Evolutionary conservation across 2,329 filamentous ascomycete genomes (phyloP).

Genomic region (Colletotrichum viniferum): DNA sequence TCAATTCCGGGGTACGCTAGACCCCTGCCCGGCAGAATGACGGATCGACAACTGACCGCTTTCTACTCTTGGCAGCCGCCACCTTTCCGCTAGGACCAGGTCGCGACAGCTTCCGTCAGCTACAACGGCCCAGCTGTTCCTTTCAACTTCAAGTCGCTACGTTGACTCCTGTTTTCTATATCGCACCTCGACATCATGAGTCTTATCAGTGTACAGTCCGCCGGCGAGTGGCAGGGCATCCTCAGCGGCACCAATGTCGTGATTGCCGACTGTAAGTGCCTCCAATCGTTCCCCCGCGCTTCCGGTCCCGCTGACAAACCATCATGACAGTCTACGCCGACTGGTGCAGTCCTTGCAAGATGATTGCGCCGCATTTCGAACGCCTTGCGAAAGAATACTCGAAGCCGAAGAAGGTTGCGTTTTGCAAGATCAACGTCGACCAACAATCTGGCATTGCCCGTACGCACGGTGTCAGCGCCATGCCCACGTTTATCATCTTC

Average conservation of each 20-base stretch:
- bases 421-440: constrained; percentile 92
- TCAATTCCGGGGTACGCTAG: constrained; percentile 12
- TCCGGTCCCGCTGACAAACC: constrained; percentile 28
- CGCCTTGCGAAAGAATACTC: constrained; percentile 80
- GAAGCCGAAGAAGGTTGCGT: constrained; percentile 82
- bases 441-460: constrained; percentile 77
- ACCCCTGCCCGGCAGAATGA: constrained; percentile 27
- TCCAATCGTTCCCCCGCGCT: background rate
- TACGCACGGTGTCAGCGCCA: constrained; percentile 80
- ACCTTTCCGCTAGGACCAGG: constrained; percentile 14
- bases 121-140: background rate
- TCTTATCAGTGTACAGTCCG: constrained; percentile 64
- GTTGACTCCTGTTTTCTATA: background rate
- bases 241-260: constrained; percentile 79
- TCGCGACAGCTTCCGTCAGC: constrained; percentile 2
- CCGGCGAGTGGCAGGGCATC: constrained; percentile 73
- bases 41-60: constrained; percentile 24
- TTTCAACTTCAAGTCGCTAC: background rate
- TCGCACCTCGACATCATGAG: constrained; percentile 40
- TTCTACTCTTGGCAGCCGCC: constrained; percentile 11
- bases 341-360: constrained; percentile 94
- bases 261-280: constrained; percentile 81
- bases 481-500: constrained; percentile 95
- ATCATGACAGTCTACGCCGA: constrained; percentile 79
- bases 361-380: constrained; percentile 89